Percentiles rank a stretch among this genome's conserved stretches.
Conservation (phyloP, 2,329 filamentous ascomycete genomes). For the Ophiognomonia clavigignenti-juglandacearum region DNA sequence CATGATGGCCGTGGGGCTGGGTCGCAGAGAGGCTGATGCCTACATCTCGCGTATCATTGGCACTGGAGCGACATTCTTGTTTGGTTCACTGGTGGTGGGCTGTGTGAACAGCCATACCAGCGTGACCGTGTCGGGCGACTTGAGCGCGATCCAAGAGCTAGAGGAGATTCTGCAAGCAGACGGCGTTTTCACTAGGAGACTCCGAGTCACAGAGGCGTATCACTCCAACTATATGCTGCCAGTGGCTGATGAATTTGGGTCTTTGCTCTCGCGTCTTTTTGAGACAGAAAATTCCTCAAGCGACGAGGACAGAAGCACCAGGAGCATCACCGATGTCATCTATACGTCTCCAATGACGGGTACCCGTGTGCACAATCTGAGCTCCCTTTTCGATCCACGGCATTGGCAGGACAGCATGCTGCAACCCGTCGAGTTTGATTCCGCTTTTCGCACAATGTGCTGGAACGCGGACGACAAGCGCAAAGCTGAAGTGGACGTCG, state of each 20-base stretch:
- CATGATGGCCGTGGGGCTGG: constrained; percentile 5
- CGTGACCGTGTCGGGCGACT: constrained; percentile 28
- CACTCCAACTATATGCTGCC: constrained; percentile 26
- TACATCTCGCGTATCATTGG: constrained; percentile 2
- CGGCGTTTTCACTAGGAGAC: constrained; percentile 22
- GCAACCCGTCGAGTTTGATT: no score
- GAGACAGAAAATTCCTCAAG: no score
- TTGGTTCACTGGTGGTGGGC: constrained; percentile 1
- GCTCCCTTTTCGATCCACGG: no score
- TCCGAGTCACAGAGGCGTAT: constrained; percentile 24
- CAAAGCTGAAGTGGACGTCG: no score
- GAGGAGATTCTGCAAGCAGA: constrained; percentile 20
- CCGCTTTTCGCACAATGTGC: no score
- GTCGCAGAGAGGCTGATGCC: not conserved
- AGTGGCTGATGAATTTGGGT: constrained; percentile 13
- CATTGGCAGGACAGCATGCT: no score
- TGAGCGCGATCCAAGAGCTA: constrained; percentile 22
- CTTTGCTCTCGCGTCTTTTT: not conserved
- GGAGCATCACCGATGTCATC: no score
- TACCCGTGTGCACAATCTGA: no score
- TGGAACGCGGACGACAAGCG: no score
- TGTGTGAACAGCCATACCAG: constrained; percentile 6
- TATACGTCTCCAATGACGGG: no score
- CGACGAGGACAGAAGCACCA: no score
- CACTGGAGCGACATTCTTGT: no score